Conservation (phyloP, 1,284 basidiomycete species). For the Ustilago shanxiensis region DNA sequence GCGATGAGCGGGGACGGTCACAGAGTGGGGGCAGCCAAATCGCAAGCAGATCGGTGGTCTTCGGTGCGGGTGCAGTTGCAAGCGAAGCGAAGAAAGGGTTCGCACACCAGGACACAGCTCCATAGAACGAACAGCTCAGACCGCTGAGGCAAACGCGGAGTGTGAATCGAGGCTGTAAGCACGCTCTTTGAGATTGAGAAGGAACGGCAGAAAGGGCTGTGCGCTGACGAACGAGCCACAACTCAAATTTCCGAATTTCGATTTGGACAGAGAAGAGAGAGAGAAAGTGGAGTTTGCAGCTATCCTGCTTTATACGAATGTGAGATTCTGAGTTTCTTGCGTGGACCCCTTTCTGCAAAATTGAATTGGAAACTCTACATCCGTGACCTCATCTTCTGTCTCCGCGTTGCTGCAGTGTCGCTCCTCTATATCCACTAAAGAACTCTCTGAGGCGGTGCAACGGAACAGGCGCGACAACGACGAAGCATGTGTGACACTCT, state of each 20-base stretch:
- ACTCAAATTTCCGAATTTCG: slow-evolving; percentile 6
- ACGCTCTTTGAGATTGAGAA: not conserved
- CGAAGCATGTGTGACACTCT: not conserved
- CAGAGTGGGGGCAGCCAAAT: not conserved
- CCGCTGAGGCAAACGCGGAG: not conserved
- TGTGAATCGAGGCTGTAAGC: slow-evolving; percentile 6
- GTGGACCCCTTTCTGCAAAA: not conserved
- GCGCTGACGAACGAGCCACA: slow-evolving; percentile 14
- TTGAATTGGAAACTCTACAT: not conserved
- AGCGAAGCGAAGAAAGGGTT: slow-evolving; percentile 12
- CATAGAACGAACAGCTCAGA: not conserved
- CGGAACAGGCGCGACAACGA: not conserved
- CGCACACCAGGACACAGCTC: not conserved
- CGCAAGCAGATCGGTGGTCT: slow-evolving; percentile 15
- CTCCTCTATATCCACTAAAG: too few relatives aligned
- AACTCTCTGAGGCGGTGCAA: slow-evolving; percentile 10
- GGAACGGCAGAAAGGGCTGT: not conserved
- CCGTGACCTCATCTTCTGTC: not conserved
- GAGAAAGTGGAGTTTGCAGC: not conserved
- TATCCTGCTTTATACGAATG: not conserved
- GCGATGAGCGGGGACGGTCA: slow-evolving; percentile 5
- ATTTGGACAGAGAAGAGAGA: too few relatives aligned
- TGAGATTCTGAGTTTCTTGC: not conserved
- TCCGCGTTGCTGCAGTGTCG: too few relatives aligned
- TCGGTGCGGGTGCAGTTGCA: slow-evolving; percentile 14